Evolutionary conservation across 306 rosid genomes (phyloP).

Genomic region (Elaeagnus macrophylla): DNA sequence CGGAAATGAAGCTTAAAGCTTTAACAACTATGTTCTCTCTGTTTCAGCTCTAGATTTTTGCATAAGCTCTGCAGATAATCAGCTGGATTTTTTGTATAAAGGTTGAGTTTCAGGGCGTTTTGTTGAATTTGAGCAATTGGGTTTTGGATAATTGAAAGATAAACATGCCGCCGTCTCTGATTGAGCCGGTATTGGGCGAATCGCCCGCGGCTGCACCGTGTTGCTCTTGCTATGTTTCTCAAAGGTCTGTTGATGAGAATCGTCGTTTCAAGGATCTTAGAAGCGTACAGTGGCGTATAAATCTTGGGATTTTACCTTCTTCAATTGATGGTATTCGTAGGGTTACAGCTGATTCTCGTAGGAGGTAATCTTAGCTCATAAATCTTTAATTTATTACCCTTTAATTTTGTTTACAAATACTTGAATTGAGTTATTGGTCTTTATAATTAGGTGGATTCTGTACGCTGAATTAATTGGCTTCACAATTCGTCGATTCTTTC

Average conservation of each 20-base stretch:
- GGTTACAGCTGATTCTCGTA: no score
- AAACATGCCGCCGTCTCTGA: constrained; percentile 34
- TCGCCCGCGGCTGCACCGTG: no score
- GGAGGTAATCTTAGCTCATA: background rate
- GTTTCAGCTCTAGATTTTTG: background rate
- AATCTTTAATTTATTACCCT: no score
- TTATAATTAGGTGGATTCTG: constrained; percentile 13
- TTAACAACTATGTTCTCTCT: background rate
- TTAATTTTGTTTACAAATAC: constrained; percentile 23
- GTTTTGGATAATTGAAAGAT: constrained; percentile 18
- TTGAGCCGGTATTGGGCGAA: no score
- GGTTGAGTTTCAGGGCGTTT: constrained; percentile 1
- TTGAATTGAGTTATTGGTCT: constrained; percentile 39
- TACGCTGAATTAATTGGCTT: constrained; percentile 31
- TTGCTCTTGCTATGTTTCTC: no score
- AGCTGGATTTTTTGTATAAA: constrained; percentile 6
- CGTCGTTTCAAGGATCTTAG: no score
- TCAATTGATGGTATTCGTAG: no score
- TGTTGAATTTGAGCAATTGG: constrained; percentile 23
- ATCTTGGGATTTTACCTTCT: no score
- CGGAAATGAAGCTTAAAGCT: constrained; percentile 3
- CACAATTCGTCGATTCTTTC: no score
- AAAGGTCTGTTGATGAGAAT: no score
- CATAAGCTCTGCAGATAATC: background rate
- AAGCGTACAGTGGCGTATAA: no score